Evolutionary conservation across 768 basidiomycete genomes (phyloP), one percentile per base, ranked within the genome.

Genomic region (Rhizopogon rudus): DNA sequence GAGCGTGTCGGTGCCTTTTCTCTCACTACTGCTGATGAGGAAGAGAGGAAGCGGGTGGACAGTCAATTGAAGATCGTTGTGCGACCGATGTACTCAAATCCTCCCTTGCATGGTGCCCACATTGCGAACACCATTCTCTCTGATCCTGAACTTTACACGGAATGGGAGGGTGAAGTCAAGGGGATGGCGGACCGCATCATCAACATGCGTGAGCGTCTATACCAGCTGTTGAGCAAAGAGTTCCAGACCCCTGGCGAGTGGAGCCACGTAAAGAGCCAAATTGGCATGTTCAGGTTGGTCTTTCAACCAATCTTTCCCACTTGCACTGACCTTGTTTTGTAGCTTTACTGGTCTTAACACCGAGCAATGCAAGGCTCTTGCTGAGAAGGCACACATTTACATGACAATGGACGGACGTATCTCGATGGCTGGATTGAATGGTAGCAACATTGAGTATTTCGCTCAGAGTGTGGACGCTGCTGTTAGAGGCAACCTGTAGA

Each of bases 1-100:
- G 97, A 98, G 75, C 94, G 97, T 63, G 92, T 93, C 56, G 97
- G 97, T n/a, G 88, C 91, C 5, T 94, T 99, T 77, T 96, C 95
- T 16, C 69, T 99, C 65, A 83, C 81, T 51, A 84, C 83, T 17
- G 66, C 75, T 52, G 80, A 81, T 61, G 75, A 85, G 44, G 88
- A 82, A 60, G 92, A 92, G 73, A 90, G 84, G 72, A 86, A 84
- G 33, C 86, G 93, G 46, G 86, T 98, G 41, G 90, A 95, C 72
- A 91, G 87, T 69, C 97, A 98, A 73, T 74, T 98, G 67, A 94
- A 96, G 78, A 97, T 98, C 58, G 75, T 98, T 58, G 87, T 97
- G 61, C 87, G 97, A 12, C 93, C 94, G 41, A 87, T 98, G 85
- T 98, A 98, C 77, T 98, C 96, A 52, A 99, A 98, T 81, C 96